Evolutionary conservation across 2,329 filamentous ascomycete species (phyloP).

Genomic region (Trichoderma arundinaceum): DNA sequence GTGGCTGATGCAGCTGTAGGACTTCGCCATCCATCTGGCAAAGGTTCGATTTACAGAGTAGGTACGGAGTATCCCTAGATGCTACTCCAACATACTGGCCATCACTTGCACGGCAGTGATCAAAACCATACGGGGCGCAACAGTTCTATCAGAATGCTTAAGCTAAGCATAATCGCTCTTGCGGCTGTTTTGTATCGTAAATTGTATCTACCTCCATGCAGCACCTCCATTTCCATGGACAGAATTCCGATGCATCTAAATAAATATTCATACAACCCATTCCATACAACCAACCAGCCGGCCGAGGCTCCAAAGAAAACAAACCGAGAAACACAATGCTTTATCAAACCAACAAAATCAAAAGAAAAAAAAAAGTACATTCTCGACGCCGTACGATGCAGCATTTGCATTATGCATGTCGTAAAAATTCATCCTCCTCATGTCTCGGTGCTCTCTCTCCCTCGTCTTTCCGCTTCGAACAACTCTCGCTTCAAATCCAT

Average conservation of each 20-base stretch:
- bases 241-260: slow-evolving; percentile 8
- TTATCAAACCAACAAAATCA: slow-evolving; percentile 1
- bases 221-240: background rate
- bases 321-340: background rate
- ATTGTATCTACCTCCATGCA: slow-evolving; percentile 9
- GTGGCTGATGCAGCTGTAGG: background rate
- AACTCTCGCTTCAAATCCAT: slow-evolving; percentile 79
- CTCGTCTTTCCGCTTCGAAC: slow-evolving; percentile 70
- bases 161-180: background rate
- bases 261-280: slow-evolving; percentile 15
- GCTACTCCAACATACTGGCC: no score
- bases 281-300: slow-evolving; percentile 12
- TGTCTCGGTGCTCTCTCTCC: slow-evolving; percentile 42
- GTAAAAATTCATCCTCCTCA: slow-evolving; percentile 36
- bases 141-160: background rate
- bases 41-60: no score
- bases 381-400: slow-evolving; percentile 30
- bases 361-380: background rate
- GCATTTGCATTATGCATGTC: slow-evolving; percentile 29
- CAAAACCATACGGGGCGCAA: background rate
- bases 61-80: no score
- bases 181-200: background rate
- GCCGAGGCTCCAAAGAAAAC: slow-evolving; percentile 5
- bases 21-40: background rate
- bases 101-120: background rate